phyloP scores from a whole-genome alignment of 2,329 filamentous ascomycete species.

The Alternaria atra region DNA sequence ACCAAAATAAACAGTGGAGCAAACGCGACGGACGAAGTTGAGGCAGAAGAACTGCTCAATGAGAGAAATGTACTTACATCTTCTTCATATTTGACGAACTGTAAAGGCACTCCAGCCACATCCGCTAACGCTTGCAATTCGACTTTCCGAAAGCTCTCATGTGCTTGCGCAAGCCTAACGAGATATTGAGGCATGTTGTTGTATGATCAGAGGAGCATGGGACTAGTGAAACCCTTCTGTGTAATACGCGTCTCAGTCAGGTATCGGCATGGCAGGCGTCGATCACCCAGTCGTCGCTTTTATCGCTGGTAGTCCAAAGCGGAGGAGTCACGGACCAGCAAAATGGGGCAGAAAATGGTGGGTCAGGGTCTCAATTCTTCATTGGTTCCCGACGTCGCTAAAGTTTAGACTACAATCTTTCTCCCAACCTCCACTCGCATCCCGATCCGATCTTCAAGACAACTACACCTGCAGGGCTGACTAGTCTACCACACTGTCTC shows the following conservation, averaged over 20 bases:
- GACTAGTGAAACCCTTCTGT: neutral
- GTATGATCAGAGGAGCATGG: neutral
- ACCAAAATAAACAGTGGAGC: neutral
- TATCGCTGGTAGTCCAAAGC: constrained; percentile 6
- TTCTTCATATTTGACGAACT: constrained; percentile 77
- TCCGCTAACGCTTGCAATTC: constrained; percentile 84
- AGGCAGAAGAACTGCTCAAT: neutral
- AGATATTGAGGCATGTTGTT: constrained; percentile 71
- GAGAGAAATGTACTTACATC: constrained; percentile 66
- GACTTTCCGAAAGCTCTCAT: constrained; percentile 88
- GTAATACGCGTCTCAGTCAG: constrained; percentile 23
- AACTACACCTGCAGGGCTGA: neutral
- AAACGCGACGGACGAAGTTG: constrained; percentile 9
- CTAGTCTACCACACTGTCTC: constrained; percentile 6
- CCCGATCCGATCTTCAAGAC: neutral
- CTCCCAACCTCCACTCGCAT: neutral
- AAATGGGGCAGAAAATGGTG: constrained; percentile 22
- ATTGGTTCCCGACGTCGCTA: constrained; percentile 25
- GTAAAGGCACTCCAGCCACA: constrained; percentile 71
- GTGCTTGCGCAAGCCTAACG: constrained; percentile 86
- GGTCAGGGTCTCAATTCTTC: constrained; percentile 10
- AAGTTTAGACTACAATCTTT: constrained; percentile 5
- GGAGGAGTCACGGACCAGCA: constrained; percentile 24
- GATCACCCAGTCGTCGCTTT: neutral
- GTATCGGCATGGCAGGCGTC: constrained; percentile 28